These are phyloP conservation scores for Amauroascus niger DNA, from an alignment of 2,329 filamentous ascomycete genomes.

Conservation along the genomic window DNA sequence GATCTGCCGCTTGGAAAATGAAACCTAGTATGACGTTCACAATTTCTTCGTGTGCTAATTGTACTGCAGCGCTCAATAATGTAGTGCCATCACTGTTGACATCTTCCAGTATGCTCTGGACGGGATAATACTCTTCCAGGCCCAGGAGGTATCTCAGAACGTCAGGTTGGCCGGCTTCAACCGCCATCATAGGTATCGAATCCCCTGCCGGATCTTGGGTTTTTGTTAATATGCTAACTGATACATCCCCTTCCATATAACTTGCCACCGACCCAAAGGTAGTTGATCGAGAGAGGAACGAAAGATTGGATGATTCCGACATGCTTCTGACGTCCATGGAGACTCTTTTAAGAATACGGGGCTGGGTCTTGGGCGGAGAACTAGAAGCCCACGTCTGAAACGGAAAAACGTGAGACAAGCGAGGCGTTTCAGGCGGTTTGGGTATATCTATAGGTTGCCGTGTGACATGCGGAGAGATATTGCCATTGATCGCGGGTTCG, in stretches of 20 bases:
- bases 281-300: conserved; percentile 67
- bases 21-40: conserved; percentile 67
- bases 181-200: conserved; percentile 78
- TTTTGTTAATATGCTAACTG: conserved; percentile 54
- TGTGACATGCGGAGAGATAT: not conserved
- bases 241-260: conserved; percentile 74
- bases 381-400: conserved; percentile 57
- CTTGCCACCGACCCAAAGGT: conserved; percentile 66
- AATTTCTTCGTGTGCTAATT: conserved; percentile 65
- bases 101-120: conserved; percentile 64
- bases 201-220: conserved; percentile 60
- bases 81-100: conserved; percentile 84
- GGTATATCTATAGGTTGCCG: conserved; percentile 12
- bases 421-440: conserved; percentile 24
- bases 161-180: conserved; percentile 61
- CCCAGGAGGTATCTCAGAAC: conserved; percentile 71
- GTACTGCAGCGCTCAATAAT: conserved; percentile 78
- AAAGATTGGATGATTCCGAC: conserved; percentile 76
- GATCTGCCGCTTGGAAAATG: conserved; percentile 49
- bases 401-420: conserved; percentile 76
- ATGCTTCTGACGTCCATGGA: conserved; percentile 83
- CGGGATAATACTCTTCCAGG: conserved; percentile 64
- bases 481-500: conserved; percentile 1
- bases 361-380: conserved; percentile 34
- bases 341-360: conserved; percentile 62